Conservation (phyloP, 352 stramenopile species). For the Globisporangium polare region DNA sequence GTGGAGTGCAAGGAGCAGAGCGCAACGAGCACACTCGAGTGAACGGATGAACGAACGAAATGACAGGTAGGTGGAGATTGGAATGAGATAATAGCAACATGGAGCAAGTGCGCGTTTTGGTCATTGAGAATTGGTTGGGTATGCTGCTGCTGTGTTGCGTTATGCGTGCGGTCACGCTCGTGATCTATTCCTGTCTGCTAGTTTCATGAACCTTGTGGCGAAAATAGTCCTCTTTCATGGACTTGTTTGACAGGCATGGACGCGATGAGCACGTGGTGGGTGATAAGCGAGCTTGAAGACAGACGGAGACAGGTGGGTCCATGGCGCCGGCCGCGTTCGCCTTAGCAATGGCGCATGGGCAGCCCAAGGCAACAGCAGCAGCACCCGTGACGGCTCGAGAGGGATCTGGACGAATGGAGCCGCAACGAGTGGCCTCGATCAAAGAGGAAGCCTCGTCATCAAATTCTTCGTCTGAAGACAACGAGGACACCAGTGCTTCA, state of each 20-base stretch:
- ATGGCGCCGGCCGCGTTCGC: neutral
- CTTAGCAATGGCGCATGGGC: neutral
- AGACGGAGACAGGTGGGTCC: neutral
- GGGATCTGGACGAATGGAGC: neutral
- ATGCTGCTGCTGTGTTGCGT: neutral
- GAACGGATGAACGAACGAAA: neutral
- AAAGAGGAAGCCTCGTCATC: constrained; percentile 6
- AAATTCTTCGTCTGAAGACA: constrained; percentile 2
- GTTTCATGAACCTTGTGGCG: neutral
- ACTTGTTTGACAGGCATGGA: neutral
- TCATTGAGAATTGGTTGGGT: neutral
- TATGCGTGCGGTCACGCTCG: neutral
- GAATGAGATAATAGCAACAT: neutral
- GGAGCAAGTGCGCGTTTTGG: neutral
- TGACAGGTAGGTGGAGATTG: neutral
- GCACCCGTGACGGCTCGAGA: neutral
- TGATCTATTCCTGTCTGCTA: neutral
- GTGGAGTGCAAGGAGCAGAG: constrained; percentile 5
- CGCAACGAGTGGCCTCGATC: constrained; percentile 1
- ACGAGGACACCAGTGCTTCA: neutral
- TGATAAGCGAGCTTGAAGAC: neutral
- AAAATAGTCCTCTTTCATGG: neutral
- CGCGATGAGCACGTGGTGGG: neutral
- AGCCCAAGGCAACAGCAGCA: neutral
- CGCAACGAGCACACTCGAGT: neutral